phyloP scores from a whole-genome alignment of 495 filamentous ascomycete species.

The Cairneyella variabilis region DNA sequence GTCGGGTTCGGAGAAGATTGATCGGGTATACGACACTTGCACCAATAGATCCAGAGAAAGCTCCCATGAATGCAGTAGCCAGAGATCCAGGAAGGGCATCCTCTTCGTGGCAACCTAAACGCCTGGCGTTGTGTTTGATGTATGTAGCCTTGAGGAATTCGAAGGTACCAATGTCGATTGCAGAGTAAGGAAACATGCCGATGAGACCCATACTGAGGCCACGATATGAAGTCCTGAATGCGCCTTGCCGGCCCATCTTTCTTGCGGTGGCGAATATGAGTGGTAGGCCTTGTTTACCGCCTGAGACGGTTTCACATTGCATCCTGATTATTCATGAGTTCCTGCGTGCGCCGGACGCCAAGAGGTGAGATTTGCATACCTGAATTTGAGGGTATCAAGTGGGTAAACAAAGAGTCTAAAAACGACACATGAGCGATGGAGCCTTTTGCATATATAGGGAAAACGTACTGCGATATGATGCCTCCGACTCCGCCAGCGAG shows the following conservation, averaged over 20 bases:
- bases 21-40: constrained; percentile 93
- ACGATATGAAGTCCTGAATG: constrained; percentile 77
- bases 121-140: constrained; percentile 63
- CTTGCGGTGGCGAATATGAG: constrained; percentile 76
- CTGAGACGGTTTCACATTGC: constrained; percentile 89
- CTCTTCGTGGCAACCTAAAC: constrained; percentile 70
- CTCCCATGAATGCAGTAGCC: constrained; percentile 78
- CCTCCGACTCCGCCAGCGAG: constrained; percentile 82
- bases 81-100: constrained; percentile 75
- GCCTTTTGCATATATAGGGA: neutral
- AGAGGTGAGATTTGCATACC: constrained; percentile 22
- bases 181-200: constrained; percentile 97
- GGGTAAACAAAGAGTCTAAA: constrained; percentile 86
- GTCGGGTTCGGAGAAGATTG: constrained; percentile 87
- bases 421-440: constrained; percentile 23
- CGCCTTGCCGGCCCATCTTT: constrained; percentile 78
- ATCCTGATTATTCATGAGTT: constrained; percentile 51
- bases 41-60: constrained; percentile 84
- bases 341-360: too few species aligned
- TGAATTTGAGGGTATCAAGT: constrained; percentile 94
- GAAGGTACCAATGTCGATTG: constrained; percentile 93
- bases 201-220: constrained; percentile 87
- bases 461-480: constrained; percentile 81
- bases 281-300: constrained; percentile 77
- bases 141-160: constrained; percentile 82